Evolutionary conservation across 2,329 filamentous ascomycete species (phyloP).

Genomic region (Pseudohalonectria lignicola): DNA sequence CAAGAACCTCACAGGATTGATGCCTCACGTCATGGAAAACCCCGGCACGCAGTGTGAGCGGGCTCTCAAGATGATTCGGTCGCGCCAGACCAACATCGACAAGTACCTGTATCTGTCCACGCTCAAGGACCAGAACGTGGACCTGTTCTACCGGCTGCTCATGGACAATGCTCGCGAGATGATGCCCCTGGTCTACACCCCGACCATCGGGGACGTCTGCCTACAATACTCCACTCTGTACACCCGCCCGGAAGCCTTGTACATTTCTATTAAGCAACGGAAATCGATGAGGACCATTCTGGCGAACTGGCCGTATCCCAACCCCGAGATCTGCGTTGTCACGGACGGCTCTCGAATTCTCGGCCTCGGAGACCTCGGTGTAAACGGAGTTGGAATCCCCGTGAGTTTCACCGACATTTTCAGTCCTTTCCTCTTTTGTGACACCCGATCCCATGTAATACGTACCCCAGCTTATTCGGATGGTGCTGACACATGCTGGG

Average conservation of each 20-base stretch:
- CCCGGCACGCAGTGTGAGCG: conserved; percentile 49
- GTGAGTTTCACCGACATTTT: too few species aligned
- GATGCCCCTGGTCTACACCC: conserved; percentile 79
- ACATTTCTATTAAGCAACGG: conserved; percentile 90
- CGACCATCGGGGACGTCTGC: conserved; percentile 91
- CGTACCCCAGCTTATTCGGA: too few species aligned
- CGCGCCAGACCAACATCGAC: conserved; percentile 60
- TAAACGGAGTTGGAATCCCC: conserved; percentile 96
- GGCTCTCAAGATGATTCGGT: conserved; percentile 65
- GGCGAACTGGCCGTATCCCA: conserved; percentile 80
- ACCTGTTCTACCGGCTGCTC: conserved; percentile 75
- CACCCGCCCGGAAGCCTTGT: conserved; percentile 88
- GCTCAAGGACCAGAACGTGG: conserved; percentile 59
- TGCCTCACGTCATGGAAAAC: conserved; percentile 53
- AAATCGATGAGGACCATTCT: conserved; percentile 84
- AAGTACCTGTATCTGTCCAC: conserved; percentile 75
- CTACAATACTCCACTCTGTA: conserved; percentile 93
- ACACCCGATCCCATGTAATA: too few species aligned
- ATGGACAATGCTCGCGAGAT: conserved; percentile 66
- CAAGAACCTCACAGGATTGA: conserved; percentile 55
- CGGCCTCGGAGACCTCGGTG: conserved; percentile 86
- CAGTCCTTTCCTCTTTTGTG: too few species aligned
- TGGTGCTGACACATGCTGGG: too few species aligned
- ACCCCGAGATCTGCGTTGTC: conserved; percentile 92
- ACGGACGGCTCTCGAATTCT: conserved; percentile 91